phyloP scores from a whole-genome alignment of 495 filamentous ascomycete species.

The Physcia stellaris region DNA sequence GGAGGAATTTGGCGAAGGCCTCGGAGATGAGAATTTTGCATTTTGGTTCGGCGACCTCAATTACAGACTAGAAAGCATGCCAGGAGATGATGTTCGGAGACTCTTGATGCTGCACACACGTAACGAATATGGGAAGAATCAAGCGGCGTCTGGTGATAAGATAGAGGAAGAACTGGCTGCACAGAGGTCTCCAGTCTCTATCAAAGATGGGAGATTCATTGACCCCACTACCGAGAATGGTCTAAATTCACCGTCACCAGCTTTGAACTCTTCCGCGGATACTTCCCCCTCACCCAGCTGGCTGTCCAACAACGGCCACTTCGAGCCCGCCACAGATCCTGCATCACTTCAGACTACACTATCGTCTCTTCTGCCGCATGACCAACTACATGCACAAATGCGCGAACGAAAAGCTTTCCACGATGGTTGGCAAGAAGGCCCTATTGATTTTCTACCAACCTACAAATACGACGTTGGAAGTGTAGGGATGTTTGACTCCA shows the following conservation, averaged over 20 bases:
- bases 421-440: constrained; percentile 83
- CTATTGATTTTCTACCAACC: constrained; percentile 78
- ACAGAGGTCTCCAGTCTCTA: neutral
- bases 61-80: constrained; percentile 78
- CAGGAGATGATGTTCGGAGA: constrained; percentile 78
- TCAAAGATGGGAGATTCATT: neutral
- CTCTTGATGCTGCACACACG: constrained; percentile 70
- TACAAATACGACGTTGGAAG: constrained; percentile 97
- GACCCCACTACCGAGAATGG: neutral
- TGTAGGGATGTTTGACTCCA: constrained; percentile 82
- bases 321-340: constrained; percentile 40
- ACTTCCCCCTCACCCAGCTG: too few relatives aligned
- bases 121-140: constrained; percentile 51
- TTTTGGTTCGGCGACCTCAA: constrained; percentile 98
- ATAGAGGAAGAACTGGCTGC: constrained; percentile 21
- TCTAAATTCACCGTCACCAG: neutral
- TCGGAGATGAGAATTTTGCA: constrained; percentile 81
- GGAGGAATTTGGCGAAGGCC: constrained; percentile 42
- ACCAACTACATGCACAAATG: constrained; percentile 70
- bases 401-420: constrained; percentile 64
- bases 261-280: neutral
- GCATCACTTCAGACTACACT: constrained; percentile 71
- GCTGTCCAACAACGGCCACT: too few relatives aligned
- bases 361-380: constrained; percentile 72
- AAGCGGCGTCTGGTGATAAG: constrained; percentile 17